Evolutionary conservation across 176 grass and related monocot genomes (phyloP), one percentile per base, ranked within the genome.

Genomic region (Echinochloa phyllopogon): DNA sequence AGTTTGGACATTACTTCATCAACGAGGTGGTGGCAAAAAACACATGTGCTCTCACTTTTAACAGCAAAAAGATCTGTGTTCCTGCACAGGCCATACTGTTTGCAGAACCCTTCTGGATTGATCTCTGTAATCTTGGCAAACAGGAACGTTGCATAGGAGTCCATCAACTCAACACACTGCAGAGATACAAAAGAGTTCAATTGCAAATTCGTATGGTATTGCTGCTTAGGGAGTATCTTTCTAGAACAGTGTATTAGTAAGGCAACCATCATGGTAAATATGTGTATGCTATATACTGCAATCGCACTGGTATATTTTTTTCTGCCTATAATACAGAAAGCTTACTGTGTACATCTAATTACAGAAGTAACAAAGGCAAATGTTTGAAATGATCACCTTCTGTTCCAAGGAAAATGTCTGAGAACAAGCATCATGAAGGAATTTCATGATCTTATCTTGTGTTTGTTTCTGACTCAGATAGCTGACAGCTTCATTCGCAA

Each of bases 131-230:
- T 90, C 86, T 98, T 89, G 6, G 72, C 37, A 78, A 98, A 96
- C 65, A 95, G 72, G 23, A 94, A 72, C 33, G 87, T 39, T 88
- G 84, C 87, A 87, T 95, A 98, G 65, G 86, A 95, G 84, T 98
- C 93, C 64, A 95, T 88, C 68, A 95, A 66, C 25, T 86, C 75
- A 81, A 83, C 63, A 84, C 93, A 94, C 96, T 98, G 91, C 77
- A 66, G 51, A 65, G 14, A 82, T 25, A 87, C 43, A 65, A 59
- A 37, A 65, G 20, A 21, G 24, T 75, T 36, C 51, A 58, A 79
- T 33, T 43, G 47, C 43, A 65, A 74, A 62, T 3, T 2, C 12
- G 70, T 25, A 40, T 11, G 44, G 3, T 76, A n/a, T 36, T 64
- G 21, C 4, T 47, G 17, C 66, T 37, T 67, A 17, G 16, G 49